Evolutionary conservation across 768 basidiomycete genomes (phyloP), one percentile per base, ranked within the genome.

Genomic region (Coprinopsis sp.): DNA sequence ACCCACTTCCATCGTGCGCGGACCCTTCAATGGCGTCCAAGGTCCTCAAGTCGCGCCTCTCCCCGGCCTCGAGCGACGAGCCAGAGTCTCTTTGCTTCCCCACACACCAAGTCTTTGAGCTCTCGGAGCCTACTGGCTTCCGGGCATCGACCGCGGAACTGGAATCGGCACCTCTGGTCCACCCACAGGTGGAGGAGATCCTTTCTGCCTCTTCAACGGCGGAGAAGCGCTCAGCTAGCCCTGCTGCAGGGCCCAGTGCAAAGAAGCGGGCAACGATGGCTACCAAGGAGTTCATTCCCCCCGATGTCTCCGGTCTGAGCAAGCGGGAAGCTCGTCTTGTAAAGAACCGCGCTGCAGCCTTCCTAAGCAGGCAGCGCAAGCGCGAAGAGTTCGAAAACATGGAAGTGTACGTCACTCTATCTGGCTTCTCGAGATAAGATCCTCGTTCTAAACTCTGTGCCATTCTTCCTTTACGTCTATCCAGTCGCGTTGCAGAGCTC

Each of bases 311-410:
- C 49, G 91, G 91, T 40, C 76, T 93, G 49, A 82, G 76, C 73
- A 93, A 93, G 66, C 87, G 91, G 41, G 91, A 93, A 67, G 91
- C 91, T 50, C 82, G 91, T 43, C 77, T 93, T 7, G 87, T 93
- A 47, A 93, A 93, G 74, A 93, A 93, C 69, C 78, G 91, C 47
- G 91, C 91, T 11, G 91, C 91, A 10, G 91, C 91, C 49, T 93
- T 93, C 71, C 83, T 93, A 60, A 86, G 83, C 67, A 76, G 91
- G 62, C 91, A 93, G 65, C 77, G 91, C 57, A 93, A 93, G 66
- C 81, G 91, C 46, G 91, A 93, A 68, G 90, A 92, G 69, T 93
- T 91, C 58, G 91, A 93, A 67, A 72, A 62, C 58, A 91, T 93
- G 87, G 91, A 92, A 73, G 67, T 86, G 88, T 91, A 69, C 69